These are phyloP conservation scores for Xylariaceae sp. DNA, from an alignment of 2,329 filamentous ascomycete species.

Conservation along the genomic window DNA sequence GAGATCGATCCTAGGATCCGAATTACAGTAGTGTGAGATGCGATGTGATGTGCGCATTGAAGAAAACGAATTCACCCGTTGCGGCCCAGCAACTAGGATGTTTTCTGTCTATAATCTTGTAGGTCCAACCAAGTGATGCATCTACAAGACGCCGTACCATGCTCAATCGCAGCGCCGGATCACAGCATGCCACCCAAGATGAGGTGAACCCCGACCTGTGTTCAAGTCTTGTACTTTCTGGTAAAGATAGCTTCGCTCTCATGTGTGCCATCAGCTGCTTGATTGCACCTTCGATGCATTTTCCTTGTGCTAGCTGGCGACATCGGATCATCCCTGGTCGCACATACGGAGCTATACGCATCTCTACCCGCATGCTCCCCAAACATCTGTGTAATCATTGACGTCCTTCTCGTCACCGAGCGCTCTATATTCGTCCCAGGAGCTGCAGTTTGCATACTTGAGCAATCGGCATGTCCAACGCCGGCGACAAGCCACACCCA, in stretches of 20 bases:
- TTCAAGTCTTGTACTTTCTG: too few species aligned
- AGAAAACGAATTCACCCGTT: slow-evolving; percentile 7
- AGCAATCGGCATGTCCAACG: slow-evolving; percentile 1
- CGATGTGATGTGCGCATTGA: slow-evolving; percentile 4
- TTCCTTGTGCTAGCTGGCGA: slow-evolving; percentile 7
- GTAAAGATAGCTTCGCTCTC: too few species aligned
- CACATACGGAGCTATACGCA: slow-evolving; percentile 6
- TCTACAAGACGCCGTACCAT: too few species aligned
- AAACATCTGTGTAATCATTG: not conserved
- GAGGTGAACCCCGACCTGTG: too few species aligned
- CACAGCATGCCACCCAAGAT: too few species aligned
- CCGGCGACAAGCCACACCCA: slow-evolving; percentile 16
- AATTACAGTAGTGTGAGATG: slow-evolving; percentile 1
- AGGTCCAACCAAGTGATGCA: too few species aligned
- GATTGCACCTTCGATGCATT: too few species aligned
- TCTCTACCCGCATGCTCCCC: not conserved
- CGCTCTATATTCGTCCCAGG: slow-evolving; percentile 11
- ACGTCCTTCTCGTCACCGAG: slow-evolving; percentile 1
- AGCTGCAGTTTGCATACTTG: slow-evolving; percentile 1
- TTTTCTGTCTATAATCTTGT: not conserved
- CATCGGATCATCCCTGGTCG: slow-evolving; percentile 9
- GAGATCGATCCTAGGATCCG: slow-evolving; percentile 10
- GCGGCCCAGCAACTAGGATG: not conserved
- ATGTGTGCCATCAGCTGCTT: too few species aligned
- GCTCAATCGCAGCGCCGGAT: too few species aligned